phyloP scores from a whole-genome alignment of 805 yeast genomes.

The Ogataea siamensis region DNA sequence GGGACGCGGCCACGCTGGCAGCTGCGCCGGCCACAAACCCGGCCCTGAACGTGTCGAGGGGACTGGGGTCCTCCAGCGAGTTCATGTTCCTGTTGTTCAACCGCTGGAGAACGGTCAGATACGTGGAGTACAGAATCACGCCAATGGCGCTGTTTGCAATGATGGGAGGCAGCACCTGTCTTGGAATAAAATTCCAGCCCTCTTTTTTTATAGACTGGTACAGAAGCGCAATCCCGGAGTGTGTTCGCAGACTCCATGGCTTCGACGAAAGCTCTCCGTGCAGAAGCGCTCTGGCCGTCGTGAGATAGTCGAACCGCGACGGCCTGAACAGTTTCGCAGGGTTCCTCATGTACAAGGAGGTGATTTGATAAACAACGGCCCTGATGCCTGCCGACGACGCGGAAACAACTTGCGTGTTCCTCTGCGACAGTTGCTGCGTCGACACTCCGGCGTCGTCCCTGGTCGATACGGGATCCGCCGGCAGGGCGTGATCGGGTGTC shows the following conservation, averaged over 20 bases:
- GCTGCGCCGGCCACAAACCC: slow-evolving; percentile 85
- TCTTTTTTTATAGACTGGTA: slow-evolving; percentile 66
- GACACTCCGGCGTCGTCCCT: slow-evolving; percentile 1
- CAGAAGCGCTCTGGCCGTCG: slow-evolving; percentile 54
- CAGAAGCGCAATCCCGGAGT: slow-evolving; percentile 75
- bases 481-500: neutral
- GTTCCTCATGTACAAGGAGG: slow-evolving; percentile 75
- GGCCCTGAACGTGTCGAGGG: slow-evolving; percentile 66
- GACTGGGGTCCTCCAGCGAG: slow-evolving; percentile 30
- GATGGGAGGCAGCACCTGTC: slow-evolving; percentile 82
- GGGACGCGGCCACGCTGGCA: slow-evolving; percentile 91
- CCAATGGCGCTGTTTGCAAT: slow-evolving; percentile 90
- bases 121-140: slow-evolving; percentile 77
- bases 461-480: neutral
- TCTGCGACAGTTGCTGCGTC: slow-evolving; percentile 34
- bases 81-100: slow-evolving; percentile 28
- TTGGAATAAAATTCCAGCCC: slow-evolving; percentile 88
- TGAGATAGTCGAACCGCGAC: slow-evolving; percentile 82
- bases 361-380: slow-evolving; percentile 75
- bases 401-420: slow-evolving; percentile 58
- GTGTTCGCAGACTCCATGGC: slow-evolving; percentile 60
- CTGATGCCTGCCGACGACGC: slow-evolving; percentile 83
- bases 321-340: slow-evolving; percentile 87
- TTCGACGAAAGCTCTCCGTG: slow-evolving; percentile 45
- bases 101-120: slow-evolving; percentile 53